Conservation (phyloP, 805 yeast genomes). For the Lipomyces japonicus region DNA sequence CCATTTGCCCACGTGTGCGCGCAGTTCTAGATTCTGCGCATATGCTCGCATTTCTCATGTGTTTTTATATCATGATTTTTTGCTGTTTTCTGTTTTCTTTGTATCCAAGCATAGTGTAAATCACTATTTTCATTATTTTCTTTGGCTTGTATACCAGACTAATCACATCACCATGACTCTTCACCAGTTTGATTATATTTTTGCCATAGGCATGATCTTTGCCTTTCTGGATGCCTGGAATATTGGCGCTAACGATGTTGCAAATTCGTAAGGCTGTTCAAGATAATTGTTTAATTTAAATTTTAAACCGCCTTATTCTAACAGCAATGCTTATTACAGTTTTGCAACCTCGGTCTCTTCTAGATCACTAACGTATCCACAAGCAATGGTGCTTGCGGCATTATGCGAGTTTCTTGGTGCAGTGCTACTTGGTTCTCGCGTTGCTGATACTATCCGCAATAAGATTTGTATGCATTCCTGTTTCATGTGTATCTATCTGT, state of each 20-base stretch:
- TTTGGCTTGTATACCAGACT: too few species aligned
- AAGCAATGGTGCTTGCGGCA: slow-evolving; percentile 70
- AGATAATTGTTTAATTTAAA: neutral
- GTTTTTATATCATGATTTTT: too few species aligned
- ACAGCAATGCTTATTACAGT: neutral
- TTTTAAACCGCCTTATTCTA: neutral
- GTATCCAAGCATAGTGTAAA: too few species aligned
- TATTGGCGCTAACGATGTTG: slow-evolving; percentile 79
- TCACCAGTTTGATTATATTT: slow-evolving; percentile 62
- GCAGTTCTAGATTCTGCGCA: too few species aligned
- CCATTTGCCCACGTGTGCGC: too few species aligned
- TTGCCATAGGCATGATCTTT: slow-evolving; percentile 60
- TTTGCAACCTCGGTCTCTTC: slow-evolving; percentile 75
- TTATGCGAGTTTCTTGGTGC: slow-evolving; percentile 74
- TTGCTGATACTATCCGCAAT: slow-evolving; percentile 66
- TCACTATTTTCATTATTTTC: too few species aligned
- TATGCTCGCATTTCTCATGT: too few species aligned
- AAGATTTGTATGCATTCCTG: slow-evolving; percentile 35
- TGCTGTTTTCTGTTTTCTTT: too few species aligned
- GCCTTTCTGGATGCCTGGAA: slow-evolving; percentile 77
- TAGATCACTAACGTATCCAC: slow-evolving; percentile 64
- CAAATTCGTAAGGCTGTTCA: slow-evolving; percentile 48
- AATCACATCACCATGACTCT: too few species aligned
- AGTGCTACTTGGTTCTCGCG: slow-evolving; percentile 67
- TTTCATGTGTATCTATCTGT: neutral